Evolutionary conservation across 345 rosid species (phyloP).

Genomic region (Brassica nigra): DNA sequence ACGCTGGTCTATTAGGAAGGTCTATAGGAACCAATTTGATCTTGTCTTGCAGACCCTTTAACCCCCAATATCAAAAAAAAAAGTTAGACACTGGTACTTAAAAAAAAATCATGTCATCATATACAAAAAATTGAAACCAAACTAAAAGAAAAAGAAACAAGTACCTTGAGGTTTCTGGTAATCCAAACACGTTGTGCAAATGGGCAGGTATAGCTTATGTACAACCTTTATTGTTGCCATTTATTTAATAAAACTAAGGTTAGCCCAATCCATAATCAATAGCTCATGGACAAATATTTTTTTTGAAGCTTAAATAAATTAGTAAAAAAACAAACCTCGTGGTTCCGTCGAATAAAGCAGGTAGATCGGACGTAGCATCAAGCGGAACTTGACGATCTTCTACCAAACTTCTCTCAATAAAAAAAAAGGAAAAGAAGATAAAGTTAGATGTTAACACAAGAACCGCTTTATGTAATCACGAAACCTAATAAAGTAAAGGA

Average conservation of each 20-base stretch:
- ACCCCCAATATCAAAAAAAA: constrained; percentile 1
- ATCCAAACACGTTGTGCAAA: constrained; percentile 87
- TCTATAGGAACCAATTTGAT: constrained; percentile 73
- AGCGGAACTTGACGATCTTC: constrained; percentile 57
- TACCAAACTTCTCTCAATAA: constrained; percentile 17
- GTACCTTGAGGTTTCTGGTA: constrained; percentile 75
- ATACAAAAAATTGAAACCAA: not conserved
- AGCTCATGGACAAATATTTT: not conserved
- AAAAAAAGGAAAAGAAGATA: not conserved
- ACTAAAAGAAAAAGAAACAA: not conserved
- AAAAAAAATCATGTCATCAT: not conserved
- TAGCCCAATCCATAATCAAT: not conserved
- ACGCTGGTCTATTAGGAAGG: constrained; percentile 69
- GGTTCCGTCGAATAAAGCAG: constrained; percentile 76
- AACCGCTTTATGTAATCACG: not conserved
- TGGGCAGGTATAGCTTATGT: constrained; percentile 70
- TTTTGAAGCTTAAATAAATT: not conserved
- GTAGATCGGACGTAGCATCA: constrained; percentile 61
- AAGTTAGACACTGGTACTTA: not conserved
- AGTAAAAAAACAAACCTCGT: constrained; percentile 45
- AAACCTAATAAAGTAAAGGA: not conserved
- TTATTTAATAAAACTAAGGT: not conserved
- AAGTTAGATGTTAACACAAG: not conserved
- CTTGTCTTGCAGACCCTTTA: constrained; percentile 81
- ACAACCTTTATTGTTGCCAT: constrained; percentile 56